Evolutionary conservation across 129 eudicot genomes (phyloP), one percentile per base, ranked within the genome.

Genomic region (Kitagawia praeruptora): DNA sequence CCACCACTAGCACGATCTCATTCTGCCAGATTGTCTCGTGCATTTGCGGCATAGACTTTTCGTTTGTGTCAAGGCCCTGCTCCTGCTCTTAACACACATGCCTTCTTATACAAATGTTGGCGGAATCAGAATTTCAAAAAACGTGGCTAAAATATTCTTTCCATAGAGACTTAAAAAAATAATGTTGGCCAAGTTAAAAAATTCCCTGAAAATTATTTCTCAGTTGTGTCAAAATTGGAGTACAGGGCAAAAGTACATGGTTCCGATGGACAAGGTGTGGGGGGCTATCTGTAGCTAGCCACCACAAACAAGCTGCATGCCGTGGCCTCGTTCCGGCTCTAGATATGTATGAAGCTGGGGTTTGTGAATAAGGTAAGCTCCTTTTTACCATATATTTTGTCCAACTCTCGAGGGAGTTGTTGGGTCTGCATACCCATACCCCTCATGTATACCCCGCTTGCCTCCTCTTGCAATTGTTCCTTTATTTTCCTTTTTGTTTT

Each of bases 11-110:
- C 82, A 16, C 76, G 77, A 18, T 51, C 75, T 78, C 80, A 82
- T 18, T 75, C 88, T 74, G 85, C 85, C 31, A 51, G 87, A n/a
- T 78, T 85, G 83, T 85, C 88, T 45, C 81, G 80, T 18, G 86
- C 88, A 39, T 85, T 85, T 80, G 88, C 79, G 47, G 88, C 88
- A 47, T 85, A 76, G 69, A 76, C 39, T 74, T 11, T 19, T 38
- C 8, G 6, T 6, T 38, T 9, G 2, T 8, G 16, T 28, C 2
- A 58, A 56, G 64, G 64, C 64, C 71, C 71, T n/a, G n/a, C n/a
- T n/a, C n/a, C n/a, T n/a, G n/a, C n/a, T n/a, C n/a, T n/a, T n/a
- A n/a, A n/a, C n/a, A n/a, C n/a, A n/a, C 38, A 3, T 40, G 42
- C 44, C 4, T 15, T 15, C 12, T 44, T 44, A 8, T 44, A 44